Conservation (phyloP, 2,329 filamentous ascomycete species). For the Aspergillus sp. region DNA sequence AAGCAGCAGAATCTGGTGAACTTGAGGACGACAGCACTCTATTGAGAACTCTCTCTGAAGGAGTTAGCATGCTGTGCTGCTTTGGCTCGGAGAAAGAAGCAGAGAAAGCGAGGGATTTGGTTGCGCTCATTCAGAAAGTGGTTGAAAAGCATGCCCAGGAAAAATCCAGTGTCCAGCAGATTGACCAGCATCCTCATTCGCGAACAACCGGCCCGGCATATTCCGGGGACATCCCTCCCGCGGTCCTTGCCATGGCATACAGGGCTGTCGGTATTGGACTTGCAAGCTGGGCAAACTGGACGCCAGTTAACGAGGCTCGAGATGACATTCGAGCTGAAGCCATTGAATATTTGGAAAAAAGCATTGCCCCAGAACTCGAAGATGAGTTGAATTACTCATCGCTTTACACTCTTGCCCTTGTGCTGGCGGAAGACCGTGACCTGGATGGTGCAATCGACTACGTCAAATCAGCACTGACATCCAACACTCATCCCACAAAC, state of each 20-base stretch:
- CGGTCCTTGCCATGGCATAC: constrained; percentile 64
- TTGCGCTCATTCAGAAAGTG: constrained; percentile 66
- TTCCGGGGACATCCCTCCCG: constrained; percentile 45
- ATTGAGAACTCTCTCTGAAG: constrained; percentile 70
- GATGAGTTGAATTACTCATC: constrained; percentile 65
- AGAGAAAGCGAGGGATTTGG: constrained; percentile 69
- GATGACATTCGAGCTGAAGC: constrained; percentile 70
- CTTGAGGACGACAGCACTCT: constrained; percentile 74
- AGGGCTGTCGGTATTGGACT: constrained; percentile 79
- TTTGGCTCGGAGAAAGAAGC: constrained; percentile 70
- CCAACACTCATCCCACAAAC: constrained; percentile 33
- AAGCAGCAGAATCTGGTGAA: constrained; percentile 56
- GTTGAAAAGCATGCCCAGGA: constrained; percentile 53
- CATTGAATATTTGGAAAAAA: constrained; percentile 66
- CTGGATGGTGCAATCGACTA: constrained; percentile 73
- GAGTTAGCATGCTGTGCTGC: constrained; percentile 71
- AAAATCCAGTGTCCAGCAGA: constrained; percentile 15
- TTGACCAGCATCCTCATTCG: constrained; percentile 13
- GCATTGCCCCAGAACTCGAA: constrained; percentile 60
- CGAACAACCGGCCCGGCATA: constrained; percentile 11
- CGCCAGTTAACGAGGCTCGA: constrained; percentile 65
- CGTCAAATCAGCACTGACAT: constrained; percentile 66
- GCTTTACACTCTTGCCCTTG: constrained; percentile 71
- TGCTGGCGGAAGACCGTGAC: constrained; percentile 83
- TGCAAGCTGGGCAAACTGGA: constrained; percentile 79